These are phyloP conservation scores for Penicillium diatomitis DNA, from an alignment of 495 filamentous ascomycete species.

Conservation along the genomic window DNA sequence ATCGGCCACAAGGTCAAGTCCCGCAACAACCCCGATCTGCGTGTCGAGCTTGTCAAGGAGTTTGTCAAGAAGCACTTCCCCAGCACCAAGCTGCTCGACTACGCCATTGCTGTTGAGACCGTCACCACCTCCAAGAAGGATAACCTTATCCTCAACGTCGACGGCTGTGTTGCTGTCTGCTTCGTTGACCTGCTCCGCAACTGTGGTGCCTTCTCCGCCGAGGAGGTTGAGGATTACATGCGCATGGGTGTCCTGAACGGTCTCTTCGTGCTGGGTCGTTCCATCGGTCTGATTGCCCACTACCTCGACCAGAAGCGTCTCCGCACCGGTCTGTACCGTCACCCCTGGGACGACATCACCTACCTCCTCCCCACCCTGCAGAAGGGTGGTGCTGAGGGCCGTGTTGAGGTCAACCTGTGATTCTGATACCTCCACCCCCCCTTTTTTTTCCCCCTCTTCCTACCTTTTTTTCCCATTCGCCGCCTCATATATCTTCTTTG, in stretches of 20 bases:
- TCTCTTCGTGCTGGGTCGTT: slow-evolving; percentile 92
- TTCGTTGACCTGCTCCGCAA: slow-evolving; percentile 96
- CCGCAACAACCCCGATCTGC: slow-evolving; percentile 98
- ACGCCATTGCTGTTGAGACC: slow-evolving; percentile 93
- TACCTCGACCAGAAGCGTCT: slow-evolving; percentile 99
- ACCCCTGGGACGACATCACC: slow-evolving; percentile 97
- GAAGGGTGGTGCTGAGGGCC: slow-evolving; percentile 69
- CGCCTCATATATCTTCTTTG: not conserved
- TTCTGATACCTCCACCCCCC: slow-evolving; percentile 11
- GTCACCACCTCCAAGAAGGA: slow-evolving; percentile 99
- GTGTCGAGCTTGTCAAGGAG: slow-evolving; percentile 98
- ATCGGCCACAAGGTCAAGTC: slow-evolving; percentile 99
- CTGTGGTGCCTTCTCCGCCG: slow-evolving; percentile 79
- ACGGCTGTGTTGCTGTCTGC: slow-evolving; percentile 96
- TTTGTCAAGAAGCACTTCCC: slow-evolving; percentile 97
- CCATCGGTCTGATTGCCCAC: slow-evolving; percentile 98
- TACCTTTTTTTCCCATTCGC: slow-evolving; percentile 7
- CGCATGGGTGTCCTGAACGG: slow-evolving; percentile 97
- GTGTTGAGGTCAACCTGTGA: slow-evolving; percentile 81
- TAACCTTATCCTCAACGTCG: slow-evolving; percentile 98
- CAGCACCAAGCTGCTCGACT: slow-evolving; percentile 92
- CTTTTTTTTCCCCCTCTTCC: not conserved
- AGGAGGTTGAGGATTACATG: slow-evolving; percentile 50
- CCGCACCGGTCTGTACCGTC: slow-evolving; percentile 94
- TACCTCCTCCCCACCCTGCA: slow-evolving; percentile 82